These are phyloP conservation scores for Epichloe festucae DNA, from an alignment of 2,329 filamentous ascomycete species.

Conservation along the genomic window DNA sequence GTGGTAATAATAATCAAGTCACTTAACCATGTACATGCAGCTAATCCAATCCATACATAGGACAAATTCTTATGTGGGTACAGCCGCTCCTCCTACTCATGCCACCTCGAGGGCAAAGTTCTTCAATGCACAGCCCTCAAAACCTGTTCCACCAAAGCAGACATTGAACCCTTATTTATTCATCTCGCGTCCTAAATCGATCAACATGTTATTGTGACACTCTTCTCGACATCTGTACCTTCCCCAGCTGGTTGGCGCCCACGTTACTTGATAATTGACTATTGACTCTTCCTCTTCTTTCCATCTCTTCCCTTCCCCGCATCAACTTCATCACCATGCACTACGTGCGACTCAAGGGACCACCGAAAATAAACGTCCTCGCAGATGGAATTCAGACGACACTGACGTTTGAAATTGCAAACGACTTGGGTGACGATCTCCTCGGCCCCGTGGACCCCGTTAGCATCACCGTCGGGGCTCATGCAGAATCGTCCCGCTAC, in stretches of 20 bases:
- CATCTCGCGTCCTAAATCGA: neutral
- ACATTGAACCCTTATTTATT: neutral
- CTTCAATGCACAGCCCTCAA: neutral
- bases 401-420: slow-evolving; percentile 41
- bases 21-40: too few species aligned
- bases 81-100: neutral
- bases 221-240: neutral
- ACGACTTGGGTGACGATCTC: slow-evolving; percentile 43
- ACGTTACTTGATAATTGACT: neutral
- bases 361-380: slow-evolving; percentile 24
- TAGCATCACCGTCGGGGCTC: slow-evolving; percentile 25
- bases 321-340: slow-evolving; percentile 31
- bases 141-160: neutral
- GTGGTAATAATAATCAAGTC: too few species aligned
- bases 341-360: slow-evolving; percentile 41
- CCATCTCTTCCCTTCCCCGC: neutral
- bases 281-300: neutral
- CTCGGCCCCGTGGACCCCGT: slow-evolving; percentile 32
- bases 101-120: neutral
- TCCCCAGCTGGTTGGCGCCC: neutral
- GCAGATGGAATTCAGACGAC: slow-evolving; percentile 20
- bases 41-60: too few species aligned
- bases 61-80: too few species aligned
- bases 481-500: slow-evolving; percentile 10
- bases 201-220: neutral